phyloP scores from a whole-genome alignment of 768 basidiomycete genomes.

The Trametes elegans region DNA sequence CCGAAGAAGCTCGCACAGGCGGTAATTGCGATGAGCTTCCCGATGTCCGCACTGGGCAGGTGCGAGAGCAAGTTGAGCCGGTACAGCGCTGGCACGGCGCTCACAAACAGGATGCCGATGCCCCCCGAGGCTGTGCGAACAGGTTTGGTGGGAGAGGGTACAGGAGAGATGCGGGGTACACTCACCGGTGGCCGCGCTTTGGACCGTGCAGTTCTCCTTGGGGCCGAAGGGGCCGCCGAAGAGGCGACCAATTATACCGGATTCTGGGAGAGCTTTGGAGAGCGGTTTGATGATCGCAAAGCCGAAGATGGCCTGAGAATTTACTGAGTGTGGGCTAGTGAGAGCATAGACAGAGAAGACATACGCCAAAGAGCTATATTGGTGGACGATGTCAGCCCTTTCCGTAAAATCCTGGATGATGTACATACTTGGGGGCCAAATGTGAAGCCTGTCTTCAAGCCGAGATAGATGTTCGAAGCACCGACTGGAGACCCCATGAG shows the following conservation, averaged over 20 bases:
- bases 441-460: slow-evolving; percentile 66
- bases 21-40: slow-evolving; percentile 54
- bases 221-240: slow-evolving; percentile 60
- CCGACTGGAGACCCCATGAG: slow-evolving; percentile 34
- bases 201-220: slow-evolving; percentile 66
- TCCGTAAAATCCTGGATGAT: too few species aligned
- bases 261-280: slow-evolving; percentile 46
- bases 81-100: slow-evolving; percentile 61
- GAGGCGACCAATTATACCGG: slow-evolving; percentile 41
- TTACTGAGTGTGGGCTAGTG: too few species aligned
- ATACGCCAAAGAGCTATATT: slow-evolving; percentile 47
- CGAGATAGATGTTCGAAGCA: slow-evolving; percentile 67
- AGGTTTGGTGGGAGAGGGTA: not conserved
- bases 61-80: slow-evolving; percentile 47
- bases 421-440: slow-evolving; percentile 49
- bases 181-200: slow-evolving; percentile 53
- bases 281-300: slow-evolving; percentile 60
- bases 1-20: slow-evolving; percentile 57
- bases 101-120: slow-evolving; percentile 57
- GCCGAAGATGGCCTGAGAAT: slow-evolving; percentile 50
- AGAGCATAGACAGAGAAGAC: too few species aligned
- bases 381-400: not conserved
- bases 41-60: slow-evolving; percentile 50
- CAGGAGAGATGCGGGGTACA: not conserved
- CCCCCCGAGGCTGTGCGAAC: slow-evolving; percentile 49